These are phyloP conservation scores for sorghum (Sorghum bicolor) DNA, from an alignment of 176 grass and related monocot genomes.

Conservation along the genomic window DNA sequence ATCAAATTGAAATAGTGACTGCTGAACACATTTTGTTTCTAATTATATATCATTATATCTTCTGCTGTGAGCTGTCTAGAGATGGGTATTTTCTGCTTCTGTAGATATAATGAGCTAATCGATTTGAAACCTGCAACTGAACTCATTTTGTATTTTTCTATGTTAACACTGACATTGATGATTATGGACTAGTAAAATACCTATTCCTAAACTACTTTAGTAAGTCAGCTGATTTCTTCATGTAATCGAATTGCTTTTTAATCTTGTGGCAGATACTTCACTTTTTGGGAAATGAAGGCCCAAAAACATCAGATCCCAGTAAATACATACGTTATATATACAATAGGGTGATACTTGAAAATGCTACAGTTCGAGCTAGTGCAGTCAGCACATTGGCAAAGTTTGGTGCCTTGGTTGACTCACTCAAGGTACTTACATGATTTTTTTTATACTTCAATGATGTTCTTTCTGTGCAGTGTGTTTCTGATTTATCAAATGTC, in stretches of 20 bases:
- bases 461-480: slow-evolving; percentile 1
- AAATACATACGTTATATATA: slow-evolving; percentile 99
- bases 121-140: slow-evolving; percentile 7
- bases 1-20: not conserved
- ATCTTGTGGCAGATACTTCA: slow-evolving; percentile 77
- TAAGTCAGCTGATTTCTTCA: not conserved
- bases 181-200: not conserved
- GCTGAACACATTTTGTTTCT: not conserved
- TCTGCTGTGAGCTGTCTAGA: not conserved
- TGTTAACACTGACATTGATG: not conserved
- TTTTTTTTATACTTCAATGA: not conserved
- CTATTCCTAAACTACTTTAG: slow-evolving; percentile 1
- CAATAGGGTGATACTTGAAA: slow-evolving; percentile 99
- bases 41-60: slow-evolving; percentile 15
- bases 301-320: slow-evolving; percentile 93
- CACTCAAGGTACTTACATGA: slow-evolving; percentile 71
- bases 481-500: not conserved
- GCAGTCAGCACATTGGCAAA: slow-evolving; percentile 97
- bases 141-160: not conserved
- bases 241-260: slow-evolving; percentile 24
- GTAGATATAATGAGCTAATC: not conserved
- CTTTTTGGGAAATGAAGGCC: slow-evolving; percentile 98
- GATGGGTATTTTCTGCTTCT: not conserved
- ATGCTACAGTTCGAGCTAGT: slow-evolving; percentile 96
- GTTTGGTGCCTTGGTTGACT: slow-evolving; percentile 88